Evolutionary conservation across 2,329 filamentous ascomycete species (phyloP).

Genomic region (Aureobasidium sp.): DNA sequence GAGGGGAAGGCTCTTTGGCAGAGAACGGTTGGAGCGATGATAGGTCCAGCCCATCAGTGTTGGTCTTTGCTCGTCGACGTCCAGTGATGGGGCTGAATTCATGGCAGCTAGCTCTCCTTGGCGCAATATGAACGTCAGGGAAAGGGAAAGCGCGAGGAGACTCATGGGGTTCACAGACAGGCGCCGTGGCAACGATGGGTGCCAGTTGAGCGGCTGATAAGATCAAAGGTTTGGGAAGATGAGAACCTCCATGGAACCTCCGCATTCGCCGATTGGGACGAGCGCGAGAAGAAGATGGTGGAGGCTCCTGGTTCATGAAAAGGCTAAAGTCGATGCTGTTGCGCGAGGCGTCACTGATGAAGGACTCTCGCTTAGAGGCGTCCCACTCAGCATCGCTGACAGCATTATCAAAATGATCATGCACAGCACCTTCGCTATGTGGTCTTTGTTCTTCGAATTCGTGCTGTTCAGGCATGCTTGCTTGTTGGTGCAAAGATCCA

Average conservation of each 20-base stretch:
- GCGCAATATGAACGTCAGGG: constrained; percentile 8
- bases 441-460: background rate
- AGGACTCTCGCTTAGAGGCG: constrained; percentile 14
- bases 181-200: constrained; percentile 23
- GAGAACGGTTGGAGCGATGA: background rate
- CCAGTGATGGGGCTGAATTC: constrained; percentile 10
- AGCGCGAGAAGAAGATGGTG: background rate
- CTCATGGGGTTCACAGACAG: constrained; percentile 22
- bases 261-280: constrained; percentile 26
- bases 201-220: constrained; percentile 27
- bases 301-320: background rate
- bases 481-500: constrained; percentile 20
- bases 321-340: constrained; percentile 8
- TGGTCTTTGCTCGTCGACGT: constrained; percentile 21
- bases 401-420: background rate
- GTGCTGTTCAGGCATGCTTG: background rate
- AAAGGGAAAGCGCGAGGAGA: constrained; percentile 18
- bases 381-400: constrained; percentile 10
- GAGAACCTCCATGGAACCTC: constrained; percentile 29
- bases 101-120: constrained; percentile 3
- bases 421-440: background rate
- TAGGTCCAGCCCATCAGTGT: constrained; percentile 3
- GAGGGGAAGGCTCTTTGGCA: background rate
- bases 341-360: constrained; percentile 9
- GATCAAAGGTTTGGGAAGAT: constrained; percentile 29